Conservation (phyloP, 1,139 yeast genomes). For the Saccharomyces hybrid region DNA sequence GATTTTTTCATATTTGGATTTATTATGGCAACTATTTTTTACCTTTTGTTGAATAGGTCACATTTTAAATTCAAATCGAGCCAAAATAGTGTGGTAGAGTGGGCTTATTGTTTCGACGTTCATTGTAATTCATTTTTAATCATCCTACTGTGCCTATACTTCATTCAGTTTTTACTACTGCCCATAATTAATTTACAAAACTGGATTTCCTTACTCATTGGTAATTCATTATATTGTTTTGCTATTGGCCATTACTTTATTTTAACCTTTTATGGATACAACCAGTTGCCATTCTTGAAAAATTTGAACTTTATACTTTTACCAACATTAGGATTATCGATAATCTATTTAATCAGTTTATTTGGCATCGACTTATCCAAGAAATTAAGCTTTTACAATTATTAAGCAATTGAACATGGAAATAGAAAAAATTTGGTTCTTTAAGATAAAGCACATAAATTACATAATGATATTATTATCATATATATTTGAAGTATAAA, state of each 20-base stretch:
- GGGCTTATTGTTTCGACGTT: slow-evolving; percentile 92
- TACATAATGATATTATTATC: slow-evolving; percentile 2
- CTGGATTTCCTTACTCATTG: slow-evolving; percentile 60
- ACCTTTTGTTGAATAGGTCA: slow-evolving; percentile 58
- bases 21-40: slow-evolving; percentile 60
- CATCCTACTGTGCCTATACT: slow-evolving; percentile 72
- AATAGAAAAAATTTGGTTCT: background rate
- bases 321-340: slow-evolving; percentile 52
- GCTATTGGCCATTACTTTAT: slow-evolving; percentile 70
- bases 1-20: slow-evolving; percentile 73
- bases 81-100: slow-evolving; percentile 59
- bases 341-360: slow-evolving; percentile 51
- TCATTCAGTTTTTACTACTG: slow-evolving; percentile 65
- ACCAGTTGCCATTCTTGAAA: slow-evolving; percentile 70
- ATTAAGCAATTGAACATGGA: slow-evolving; percentile 2
- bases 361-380: slow-evolving; percentile 50
- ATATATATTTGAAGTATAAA: background rate
- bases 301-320: slow-evolving; percentile 49
- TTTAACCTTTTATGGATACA: slow-evolving; percentile 81
- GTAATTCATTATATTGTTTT: slow-evolving; percentile 68
- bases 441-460: background rate
- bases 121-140: slow-evolving; percentile 84
- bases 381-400: slow-evolving; percentile 21
- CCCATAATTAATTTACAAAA: slow-evolving; percentile 62
- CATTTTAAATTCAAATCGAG: slow-evolving; percentile 41